Evolutionary conservation across 805 yeast species (phyloP).

Genomic region (Peterozyma xylosa): DNA sequence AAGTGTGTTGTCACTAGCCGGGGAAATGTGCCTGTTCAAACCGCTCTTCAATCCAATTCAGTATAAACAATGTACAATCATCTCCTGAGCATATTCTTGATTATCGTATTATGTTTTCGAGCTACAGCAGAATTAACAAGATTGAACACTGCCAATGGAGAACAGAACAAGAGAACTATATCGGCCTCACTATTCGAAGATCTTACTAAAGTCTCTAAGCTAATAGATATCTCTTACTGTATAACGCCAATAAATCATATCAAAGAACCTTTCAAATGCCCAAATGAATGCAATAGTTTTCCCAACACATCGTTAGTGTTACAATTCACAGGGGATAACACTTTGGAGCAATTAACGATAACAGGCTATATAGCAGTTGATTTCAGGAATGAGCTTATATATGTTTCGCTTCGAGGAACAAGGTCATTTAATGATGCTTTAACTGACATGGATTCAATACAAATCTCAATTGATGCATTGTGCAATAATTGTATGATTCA

Average conservation of each 20-base stretch:
- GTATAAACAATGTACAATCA: no score
- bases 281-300: conserved; percentile 25
- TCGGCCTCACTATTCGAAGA: background rate
- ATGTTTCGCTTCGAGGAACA: conserved; percentile 33
- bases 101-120: no score
- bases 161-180: background rate
- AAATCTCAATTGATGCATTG: conserved; percentile 21
- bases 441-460: conserved; percentile 30
- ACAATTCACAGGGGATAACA: conserved; percentile 27
- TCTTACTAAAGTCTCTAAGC: conserved; percentile 23
- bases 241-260: conserved; percentile 23
- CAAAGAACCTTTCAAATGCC: conserved; percentile 31
- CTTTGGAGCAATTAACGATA: conserved; percentile 9
- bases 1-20: no score
- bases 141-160: no score
- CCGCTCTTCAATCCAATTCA: no score
- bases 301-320: conserved; percentile 29
- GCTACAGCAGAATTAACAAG: no score
- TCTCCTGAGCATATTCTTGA: no score
- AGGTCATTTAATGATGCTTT: conserved; percentile 31
- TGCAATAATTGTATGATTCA: conserved; percentile 29
- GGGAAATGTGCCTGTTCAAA: no score
- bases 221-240: conserved; percentile 36
- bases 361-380: conserved; percentile 12
- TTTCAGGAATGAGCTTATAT: conserved; percentile 11